Conservation (phyloP, 441 rosid species). For the Theobroma grandiflorum region DNA sequence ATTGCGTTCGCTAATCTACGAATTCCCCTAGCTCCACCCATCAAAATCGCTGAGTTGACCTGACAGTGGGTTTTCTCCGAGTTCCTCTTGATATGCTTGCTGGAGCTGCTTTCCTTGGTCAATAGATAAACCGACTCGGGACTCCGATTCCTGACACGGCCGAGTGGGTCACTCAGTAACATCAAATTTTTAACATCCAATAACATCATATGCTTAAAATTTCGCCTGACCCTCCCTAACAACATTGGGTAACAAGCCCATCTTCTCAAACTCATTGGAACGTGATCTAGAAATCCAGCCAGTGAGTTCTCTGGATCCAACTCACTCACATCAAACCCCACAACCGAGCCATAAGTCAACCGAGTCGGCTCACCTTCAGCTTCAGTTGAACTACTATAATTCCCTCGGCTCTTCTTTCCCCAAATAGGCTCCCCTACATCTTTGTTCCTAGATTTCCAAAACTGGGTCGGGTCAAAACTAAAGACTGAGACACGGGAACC, state of each 20-base stretch:
- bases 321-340: slow-evolving; percentile 79
- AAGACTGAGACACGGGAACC: slow-evolving; percentile 34
- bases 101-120: slow-evolving; percentile 32
- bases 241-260: slow-evolving; percentile 97
- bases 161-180: slow-evolving; percentile 73
- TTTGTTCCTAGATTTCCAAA: slow-evolving; percentile 51
- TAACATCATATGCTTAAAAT: slow-evolving; percentile 78
- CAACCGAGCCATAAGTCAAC: slow-evolving; percentile 82
- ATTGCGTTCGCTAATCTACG: slow-evolving; percentile 68
- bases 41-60: slow-evolving; percentile 64
- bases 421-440: slow-evolving; percentile 67
- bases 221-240: slow-evolving; percentile 80
- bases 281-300: slow-evolving; percentile 75
- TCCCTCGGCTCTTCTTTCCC: slow-evolving; percentile 70
- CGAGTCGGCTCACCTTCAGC: slow-evolving; percentile 41
- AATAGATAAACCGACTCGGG: slow-evolving; percentile 67
- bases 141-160: slow-evolving; percentile 57
- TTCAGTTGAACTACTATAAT: slow-evolving; percentile 28
- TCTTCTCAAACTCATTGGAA: slow-evolving; percentile 69
- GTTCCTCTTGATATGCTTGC: slow-evolving; percentile 41
- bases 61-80: slow-evolving; percentile 46
- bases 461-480: slow-evolving; percentile 59
- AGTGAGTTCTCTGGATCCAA: slow-evolving; percentile 91
- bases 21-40: slow-evolving; percentile 83
- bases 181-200: slow-evolving; percentile 60